Conservation (phyloP, 2,329 filamentous ascomycete genomes). For the Ceratocystis cacaofunesta region DNA sequence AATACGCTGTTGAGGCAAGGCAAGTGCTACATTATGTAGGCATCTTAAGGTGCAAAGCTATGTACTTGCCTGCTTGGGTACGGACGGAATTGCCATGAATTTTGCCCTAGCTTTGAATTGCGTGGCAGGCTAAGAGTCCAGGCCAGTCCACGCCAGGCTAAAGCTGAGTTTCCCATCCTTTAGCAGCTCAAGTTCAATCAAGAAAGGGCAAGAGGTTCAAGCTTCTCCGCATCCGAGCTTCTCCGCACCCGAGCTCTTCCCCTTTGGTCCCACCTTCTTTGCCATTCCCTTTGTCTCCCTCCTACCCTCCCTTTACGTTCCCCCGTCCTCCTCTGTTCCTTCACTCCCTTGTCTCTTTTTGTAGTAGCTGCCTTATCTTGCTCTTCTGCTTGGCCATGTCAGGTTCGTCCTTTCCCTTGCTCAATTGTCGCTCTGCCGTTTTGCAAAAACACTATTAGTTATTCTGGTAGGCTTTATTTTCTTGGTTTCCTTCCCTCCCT, state of each 20-base stretch:
- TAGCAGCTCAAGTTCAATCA: not conserved
- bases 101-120: not conserved
- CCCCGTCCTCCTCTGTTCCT: not conserved
- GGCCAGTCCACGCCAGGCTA: not conserved
- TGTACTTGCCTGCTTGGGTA: too few species aligned
- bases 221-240: slow-evolving; percentile 4
- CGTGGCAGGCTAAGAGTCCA: not conserved
- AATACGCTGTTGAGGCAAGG: not conserved
- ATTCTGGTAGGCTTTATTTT: not conserved
- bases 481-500: not conserved
- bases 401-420: not conserved
- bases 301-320: not conserved
- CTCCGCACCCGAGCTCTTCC: not conserved
- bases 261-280: not conserved
- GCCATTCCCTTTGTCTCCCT: not conserved
- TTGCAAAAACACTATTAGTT: not conserved
- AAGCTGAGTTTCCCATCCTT: not conserved
- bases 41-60: not conserved
- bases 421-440: not conserved
- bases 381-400: not conserved
- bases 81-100: too few species aligned
- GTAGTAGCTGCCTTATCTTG: too few species aligned
- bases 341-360: not conserved
- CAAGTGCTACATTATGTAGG: not conserved
- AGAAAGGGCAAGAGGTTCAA: not conserved